Base-by-base conservation (phyloP, 495 filamentous ascomycete species). In the Trypethelium eluteriae region DNA sequence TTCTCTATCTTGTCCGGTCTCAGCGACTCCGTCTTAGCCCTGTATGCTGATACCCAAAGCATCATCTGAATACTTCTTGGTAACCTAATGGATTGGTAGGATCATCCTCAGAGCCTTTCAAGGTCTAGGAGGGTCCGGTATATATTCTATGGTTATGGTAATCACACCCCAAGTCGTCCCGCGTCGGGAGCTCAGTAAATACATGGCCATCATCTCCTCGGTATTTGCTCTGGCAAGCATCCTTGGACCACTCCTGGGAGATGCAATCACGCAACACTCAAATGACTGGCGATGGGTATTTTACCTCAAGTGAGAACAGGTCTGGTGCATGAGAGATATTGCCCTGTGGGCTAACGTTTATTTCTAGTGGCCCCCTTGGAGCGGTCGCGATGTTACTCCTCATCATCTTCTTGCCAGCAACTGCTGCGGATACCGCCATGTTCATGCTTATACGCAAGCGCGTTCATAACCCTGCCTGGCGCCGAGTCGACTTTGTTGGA, bases 71-170 rank as follows among this genome's bases (percentile, higher is more conserved):
- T 25, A 25, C 25, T 25, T 25, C 25, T 25, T 25, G 25, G 25
- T 25, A 25, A 25, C 25, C 25, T 25, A 25, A 25, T 25, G 25
- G 25, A 1, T 25, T 25, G 25, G 25, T 25, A 25, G 25, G 25
- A 44, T 85, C 62, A 61, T 79, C 32, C 84, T 84, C 69, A 82
- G 85, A 32, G 77, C 76, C 1, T 65, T 83, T 16, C 75, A 79
- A 39, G 83, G 84, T 18, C 64, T 85, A n/a, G 78, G 82, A 0
- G 73, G 67, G 38, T 71, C 73, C 14, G 73, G 74, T 18, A 71
- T 76, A 39, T 73, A 65, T 3, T 66, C 38, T 39, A 46, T 76
- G 32, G 68, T 71, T 0, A 74, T 74, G 73, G 74, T 74, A 44
- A 74, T 76, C 62, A 70, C 73, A 3, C 57, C 38, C 25, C 73